Conservation (phyloP, 345 rosid genomes). For the Populus pruinosa region DNA sequence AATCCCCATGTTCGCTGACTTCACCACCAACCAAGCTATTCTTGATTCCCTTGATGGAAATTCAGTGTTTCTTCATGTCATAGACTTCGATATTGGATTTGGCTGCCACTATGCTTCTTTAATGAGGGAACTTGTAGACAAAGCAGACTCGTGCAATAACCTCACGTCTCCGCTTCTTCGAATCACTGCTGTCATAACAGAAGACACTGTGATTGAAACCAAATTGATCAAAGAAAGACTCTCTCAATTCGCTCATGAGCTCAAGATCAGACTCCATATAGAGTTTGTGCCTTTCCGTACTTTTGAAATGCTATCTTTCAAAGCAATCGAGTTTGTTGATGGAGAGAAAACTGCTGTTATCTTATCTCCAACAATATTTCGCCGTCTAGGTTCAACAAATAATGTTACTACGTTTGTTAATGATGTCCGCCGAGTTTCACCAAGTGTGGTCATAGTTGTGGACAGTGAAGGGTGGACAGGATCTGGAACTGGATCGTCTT, state of each 20-base stretch:
- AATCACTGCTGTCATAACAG: slow-evolving; percentile 76
- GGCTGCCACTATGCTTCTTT: slow-evolving; percentile 93
- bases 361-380: slow-evolving; percentile 61
- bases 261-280: slow-evolving; percentile 63
- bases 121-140: slow-evolving; percentile 72
- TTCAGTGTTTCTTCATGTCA: slow-evolving; percentile 59
- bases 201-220: slow-evolving; percentile 63
- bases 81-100: slow-evolving; percentile 89
- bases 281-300: slow-evolving; percentile 65
- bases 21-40: slow-evolving; percentile 82
- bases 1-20: slow-evolving; percentile 83
- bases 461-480: slow-evolving; percentile 72
- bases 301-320: slow-evolving; percentile 71
- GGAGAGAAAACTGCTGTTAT: slow-evolving; percentile 65
- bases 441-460: slow-evolving; percentile 59
- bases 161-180: slow-evolving; percentile 48
- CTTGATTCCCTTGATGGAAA: slow-evolving; percentile 63
- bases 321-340: slow-evolving; percentile 60
- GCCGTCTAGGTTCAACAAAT: slow-evolving; percentile 44
- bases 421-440: slow-evolving; percentile 55
- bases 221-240: slow-evolving; percentile 70
- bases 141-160: slow-evolving; percentile 18
- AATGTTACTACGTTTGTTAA: slow-evolving; percentile 43
- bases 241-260: slow-evolving; percentile 72
- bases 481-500: slow-evolving; percentile 45